Base-by-base conservation (phyloP, 345 rosid species). In the Jatropha curcas region DNA sequence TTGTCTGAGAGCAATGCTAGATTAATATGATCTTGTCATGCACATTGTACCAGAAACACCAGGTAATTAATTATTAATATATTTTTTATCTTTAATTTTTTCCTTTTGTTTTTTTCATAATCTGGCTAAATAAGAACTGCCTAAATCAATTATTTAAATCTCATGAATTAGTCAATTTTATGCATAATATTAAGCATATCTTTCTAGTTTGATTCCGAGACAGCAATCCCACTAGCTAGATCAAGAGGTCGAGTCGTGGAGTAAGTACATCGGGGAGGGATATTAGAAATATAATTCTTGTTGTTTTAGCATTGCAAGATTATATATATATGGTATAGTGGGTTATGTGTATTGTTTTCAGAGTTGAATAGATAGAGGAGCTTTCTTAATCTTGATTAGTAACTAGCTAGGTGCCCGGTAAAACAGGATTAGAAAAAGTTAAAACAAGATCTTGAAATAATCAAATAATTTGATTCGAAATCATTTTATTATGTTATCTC, bases 1-100 rank as follows among this genome's bases (percentile, higher is more conserved):
- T 90, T 84, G 58, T 61, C 61, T 43, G 10, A 50, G 28, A 50
- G 17, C 67, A 61, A 63, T 63, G 30, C 48, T 35, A 34, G 67
- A 50, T 39, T 43, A 14, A 39, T 30, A 35, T 73, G 60, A 48
- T 34, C 39, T 34, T 66, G 65, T 75, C 67, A 69, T 75, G n/a
- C n/a, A 19, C 69, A 63, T 48, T 67, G 71, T 60, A 25, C 20
- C 68, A 48, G 67, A 28, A 46, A 33, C 48, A 59, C 17, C 48
- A 59, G 72, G 72, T 27, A 74, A 74, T 57, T 60, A 35, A n/a
- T n/a, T 62, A 45, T 41, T 13, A 41, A 41, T 41, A 34, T 53
- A 25, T 53, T 53, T 51, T 43, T n/a, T 28, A 20, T 52, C 53
- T 11, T 53, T 30, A 10, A 5, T 61, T n/a, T 60, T 67, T 35